Conservation (phyloP, 1,284 basidiomycete species). For the Pascua guehoae region DNA sequence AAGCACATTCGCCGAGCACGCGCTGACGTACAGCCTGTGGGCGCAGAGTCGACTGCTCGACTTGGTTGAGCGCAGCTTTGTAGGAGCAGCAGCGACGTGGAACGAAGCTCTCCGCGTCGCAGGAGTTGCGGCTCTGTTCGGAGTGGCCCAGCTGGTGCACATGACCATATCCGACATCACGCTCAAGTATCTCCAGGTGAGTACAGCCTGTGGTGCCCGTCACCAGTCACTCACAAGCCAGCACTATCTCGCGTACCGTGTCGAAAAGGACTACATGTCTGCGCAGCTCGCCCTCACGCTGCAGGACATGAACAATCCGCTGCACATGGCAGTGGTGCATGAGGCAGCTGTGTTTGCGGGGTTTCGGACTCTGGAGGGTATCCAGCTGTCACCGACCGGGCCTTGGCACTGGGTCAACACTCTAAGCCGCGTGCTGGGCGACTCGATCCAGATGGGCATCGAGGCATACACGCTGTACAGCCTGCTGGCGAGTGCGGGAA, state of each 20-base stretch:
- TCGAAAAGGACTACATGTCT: conserved; percentile 71
- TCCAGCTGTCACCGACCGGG: conserved; percentile 1
- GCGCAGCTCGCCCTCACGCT: conserved; percentile 71
- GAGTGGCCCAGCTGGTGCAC: neutral
- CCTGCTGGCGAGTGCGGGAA: no score
- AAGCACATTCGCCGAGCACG: no score
- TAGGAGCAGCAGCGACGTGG: conserved; percentile 1
- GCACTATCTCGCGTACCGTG: conserved; percentile 63
- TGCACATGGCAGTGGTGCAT: conserved; percentile 67
- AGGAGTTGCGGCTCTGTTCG: neutral
- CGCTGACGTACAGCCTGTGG: conserved; percentile 1
- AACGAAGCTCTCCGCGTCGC: neutral
- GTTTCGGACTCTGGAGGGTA: conserved; percentile 11
- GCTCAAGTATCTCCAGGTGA: neutral
- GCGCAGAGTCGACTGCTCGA: conserved; percentile 3
- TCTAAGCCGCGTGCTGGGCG: conserved; percentile 69
- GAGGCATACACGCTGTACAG: conserved; percentile 26
- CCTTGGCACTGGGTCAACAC: conserved; percentile 50
- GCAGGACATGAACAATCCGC: conserved; percentile 67
- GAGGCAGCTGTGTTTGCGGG: conserved; percentile 58
- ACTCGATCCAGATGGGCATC: conserved; percentile 46
- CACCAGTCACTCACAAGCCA: conserved; percentile 35
- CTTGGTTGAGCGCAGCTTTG: conserved; percentile 6
- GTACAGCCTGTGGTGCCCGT: neutral
- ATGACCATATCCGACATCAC: neutral